Evolutionary conservation across 2,329 filamentous ascomycete species (phyloP).

Genomic region (Fusarium setosum): DNA sequence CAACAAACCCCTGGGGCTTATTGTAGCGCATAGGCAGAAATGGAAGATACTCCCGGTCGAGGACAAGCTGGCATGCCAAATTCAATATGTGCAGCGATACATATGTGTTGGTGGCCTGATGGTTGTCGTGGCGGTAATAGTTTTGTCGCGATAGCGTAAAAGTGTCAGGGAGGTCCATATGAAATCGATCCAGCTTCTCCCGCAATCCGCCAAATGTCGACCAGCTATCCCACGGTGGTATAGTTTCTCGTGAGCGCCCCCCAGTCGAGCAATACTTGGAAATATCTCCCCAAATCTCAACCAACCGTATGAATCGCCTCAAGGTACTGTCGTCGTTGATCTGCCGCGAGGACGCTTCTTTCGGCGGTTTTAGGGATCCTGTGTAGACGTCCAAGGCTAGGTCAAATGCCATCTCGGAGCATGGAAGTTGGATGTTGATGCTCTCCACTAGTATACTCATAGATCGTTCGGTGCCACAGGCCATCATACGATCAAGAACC

Average conservation of each 20-base stretch:
- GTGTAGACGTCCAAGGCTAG: constrained; percentile 68
- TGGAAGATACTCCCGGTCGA: constrained; percentile 42
- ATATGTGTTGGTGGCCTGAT: constrained; percentile 72
- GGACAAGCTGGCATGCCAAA: constrained; percentile 72
- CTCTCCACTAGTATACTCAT: constrained; percentile 69
- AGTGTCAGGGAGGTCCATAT: constrained; percentile 60
- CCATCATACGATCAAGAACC: constrained; percentile 76
- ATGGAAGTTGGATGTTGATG: constrained; percentile 74
- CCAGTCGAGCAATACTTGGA: constrained; percentile 65
- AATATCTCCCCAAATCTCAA: constrained; percentile 70
- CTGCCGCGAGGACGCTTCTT: constrained; percentile 33
- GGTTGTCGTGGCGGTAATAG: constrained; percentile 73
- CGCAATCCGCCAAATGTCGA: constrained; percentile 67
- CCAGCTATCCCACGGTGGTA: constrained; percentile 69
- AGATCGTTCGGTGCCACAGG: constrained; percentile 71
- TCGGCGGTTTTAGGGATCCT: constrained; percentile 54
- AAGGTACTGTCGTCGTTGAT: constrained; percentile 59
- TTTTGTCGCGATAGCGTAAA: constrained; percentile 71
- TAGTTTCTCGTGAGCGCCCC: constrained; percentile 60
- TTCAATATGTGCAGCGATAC: constrained; percentile 75
- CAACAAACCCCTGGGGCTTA: constrained; percentile 65
- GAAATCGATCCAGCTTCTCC: constrained; percentile 55
- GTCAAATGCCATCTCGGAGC: constrained; percentile 73
- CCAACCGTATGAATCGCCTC: constrained; percentile 66
- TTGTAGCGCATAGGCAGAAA: constrained; percentile 52